These are phyloP conservation scores for Wickerhamomyces bovis DNA, from an alignment of 805 yeast genomes.

Conservation along the genomic window DNA sequence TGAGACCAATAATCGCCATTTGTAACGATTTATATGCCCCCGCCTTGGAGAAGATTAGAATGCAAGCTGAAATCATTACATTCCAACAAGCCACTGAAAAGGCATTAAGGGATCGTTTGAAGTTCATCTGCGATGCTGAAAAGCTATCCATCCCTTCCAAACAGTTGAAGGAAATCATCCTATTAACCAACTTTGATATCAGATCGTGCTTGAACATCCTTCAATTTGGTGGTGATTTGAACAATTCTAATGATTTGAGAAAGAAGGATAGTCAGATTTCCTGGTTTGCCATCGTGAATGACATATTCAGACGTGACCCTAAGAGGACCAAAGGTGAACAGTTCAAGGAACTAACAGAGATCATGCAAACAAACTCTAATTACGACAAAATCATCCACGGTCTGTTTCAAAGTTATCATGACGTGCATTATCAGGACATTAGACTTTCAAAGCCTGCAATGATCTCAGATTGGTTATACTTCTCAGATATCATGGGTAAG, in stretches of 20 bases:
- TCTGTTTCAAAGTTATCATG: slow-evolving; percentile 62
- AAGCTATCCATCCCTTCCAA: slow-evolving; percentile 40
- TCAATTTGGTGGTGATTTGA: slow-evolving; percentile 46
- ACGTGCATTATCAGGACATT: slow-evolving; percentile 59
- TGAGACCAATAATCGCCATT: slow-evolving; percentile 84
- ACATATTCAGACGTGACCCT: slow-evolving; percentile 50
- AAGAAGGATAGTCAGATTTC: slow-evolving; percentile 56
- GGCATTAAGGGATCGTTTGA: slow-evolving; percentile 41
- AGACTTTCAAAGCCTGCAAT: slow-evolving; percentile 50
- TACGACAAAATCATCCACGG: slow-evolving; percentile 65
- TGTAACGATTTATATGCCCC: slow-evolving; percentile 83
- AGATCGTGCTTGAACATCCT: slow-evolving; percentile 79
- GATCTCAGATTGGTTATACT: slow-evolving; percentile 71
- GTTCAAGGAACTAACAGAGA: slow-evolving; percentile 39
- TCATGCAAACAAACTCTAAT: slow-evolving; percentile 41
- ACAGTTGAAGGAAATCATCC: slow-evolving; percentile 58
- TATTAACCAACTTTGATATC: slow-evolving; percentile 72
- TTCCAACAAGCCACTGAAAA: slow-evolving; percentile 54
- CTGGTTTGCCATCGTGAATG: slow-evolving; percentile 63
- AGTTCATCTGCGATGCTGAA: slow-evolving; percentile 51
- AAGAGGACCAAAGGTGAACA: slow-evolving; percentile 40
- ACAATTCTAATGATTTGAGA: slow-evolving; percentile 20
- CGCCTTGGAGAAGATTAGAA: slow-evolving; percentile 68
- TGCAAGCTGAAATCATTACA: slow-evolving; percentile 62
- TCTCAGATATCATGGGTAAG: slow-evolving; percentile 53